Base-by-base conservation (phyloP, 345 rosid genomes). In the Salix koriyanagi region DNA sequence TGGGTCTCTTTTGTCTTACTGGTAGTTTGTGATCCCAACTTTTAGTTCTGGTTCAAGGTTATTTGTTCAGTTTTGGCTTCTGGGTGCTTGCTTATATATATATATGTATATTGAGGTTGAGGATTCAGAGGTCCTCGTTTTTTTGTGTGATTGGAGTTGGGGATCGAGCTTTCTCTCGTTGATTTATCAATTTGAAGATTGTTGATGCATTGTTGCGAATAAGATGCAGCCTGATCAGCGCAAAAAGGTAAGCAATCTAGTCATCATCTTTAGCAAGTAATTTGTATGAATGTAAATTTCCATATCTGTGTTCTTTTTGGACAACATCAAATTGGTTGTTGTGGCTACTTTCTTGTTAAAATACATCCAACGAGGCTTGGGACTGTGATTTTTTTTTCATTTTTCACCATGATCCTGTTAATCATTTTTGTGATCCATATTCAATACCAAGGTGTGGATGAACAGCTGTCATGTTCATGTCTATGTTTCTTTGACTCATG, bases 141-240 rank as follows among this genome's bases (percentile, higher is more conserved):
- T 62, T 25, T 25, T 8, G 30, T 46, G 74, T 50, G 65, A 50
- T 80, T 52, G 70, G 82, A 61, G 76, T 75, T 79, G 71, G 46
- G 74, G 80, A 50, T 79, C 71, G 4, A 46, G 26, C 67, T 46
- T 37, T 70, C 65, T 42, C 44, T 75, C 65, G 42, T 79, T 79
- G 37, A 48, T 83, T 78, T 69, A 48, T 30, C 48, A 14, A 9
- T 76, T 66, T 19, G 78, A 67, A 71, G 81, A 64, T 60, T 76
- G 84, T 86, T 88, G 76, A 88, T 85, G 87, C 89, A 21, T 80
- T 84, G 83, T 81, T 79, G 84, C 79, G 80, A 58, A 58, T 58
- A 89, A 90, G 89, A 94, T 94, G 98, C 97, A 92, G 86, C 83
- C 90, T 84, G 97, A 92, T 88, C 97, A 91, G 70, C 81, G 98